Conservation (phyloP, 805 yeast genomes). For the Clavispora asparagi region DNA sequence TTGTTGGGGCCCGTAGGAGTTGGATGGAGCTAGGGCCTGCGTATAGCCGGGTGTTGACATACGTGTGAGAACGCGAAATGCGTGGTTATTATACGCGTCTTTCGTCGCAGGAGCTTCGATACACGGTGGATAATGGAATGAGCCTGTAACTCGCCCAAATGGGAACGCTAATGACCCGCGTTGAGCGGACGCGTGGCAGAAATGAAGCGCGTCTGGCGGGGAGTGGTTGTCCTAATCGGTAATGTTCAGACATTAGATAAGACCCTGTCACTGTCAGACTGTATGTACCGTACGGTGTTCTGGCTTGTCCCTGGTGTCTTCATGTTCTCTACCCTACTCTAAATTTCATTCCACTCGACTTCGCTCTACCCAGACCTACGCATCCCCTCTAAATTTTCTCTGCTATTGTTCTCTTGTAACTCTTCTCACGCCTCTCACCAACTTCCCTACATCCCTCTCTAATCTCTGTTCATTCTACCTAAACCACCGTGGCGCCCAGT, state of each 20-base stretch:
- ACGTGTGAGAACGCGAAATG: not conserved
- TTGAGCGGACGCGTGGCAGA: not conserved
- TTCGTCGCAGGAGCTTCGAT: not conserved
- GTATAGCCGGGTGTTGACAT: not conserved
- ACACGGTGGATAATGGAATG: not conserved
- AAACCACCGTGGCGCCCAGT: conserved; percentile 30
- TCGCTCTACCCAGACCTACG: too few species aligned
- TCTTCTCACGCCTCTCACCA: too few species aligned
- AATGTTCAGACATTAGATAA: too few species aligned
- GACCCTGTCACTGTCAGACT: too few species aligned
- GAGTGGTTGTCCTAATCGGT: too few species aligned
- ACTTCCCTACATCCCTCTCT: not conserved
- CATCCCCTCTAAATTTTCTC: too few species aligned
- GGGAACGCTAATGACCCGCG: not conserved
- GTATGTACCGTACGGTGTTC: too few species aligned
- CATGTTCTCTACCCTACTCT: too few species aligned
- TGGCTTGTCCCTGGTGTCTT: too few species aligned
- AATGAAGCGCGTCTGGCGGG: not conserved
- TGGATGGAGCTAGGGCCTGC: not conserved
- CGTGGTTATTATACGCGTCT: not conserved
- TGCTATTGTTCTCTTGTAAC: too few species aligned
- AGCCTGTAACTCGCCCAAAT: not conserved
- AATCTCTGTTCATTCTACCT: not conserved
- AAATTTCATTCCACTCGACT: too few species aligned
- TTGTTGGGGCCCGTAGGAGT: too few species aligned